A percentile compares a stretch with the other conserved stretches of the same genome.
These are phyloP conservation scores for Stagonosporopsis chrysanthemi DNA, from an alignment of 2,329 filamentous ascomycete genomes.

Conservation along the genomic window DNA sequence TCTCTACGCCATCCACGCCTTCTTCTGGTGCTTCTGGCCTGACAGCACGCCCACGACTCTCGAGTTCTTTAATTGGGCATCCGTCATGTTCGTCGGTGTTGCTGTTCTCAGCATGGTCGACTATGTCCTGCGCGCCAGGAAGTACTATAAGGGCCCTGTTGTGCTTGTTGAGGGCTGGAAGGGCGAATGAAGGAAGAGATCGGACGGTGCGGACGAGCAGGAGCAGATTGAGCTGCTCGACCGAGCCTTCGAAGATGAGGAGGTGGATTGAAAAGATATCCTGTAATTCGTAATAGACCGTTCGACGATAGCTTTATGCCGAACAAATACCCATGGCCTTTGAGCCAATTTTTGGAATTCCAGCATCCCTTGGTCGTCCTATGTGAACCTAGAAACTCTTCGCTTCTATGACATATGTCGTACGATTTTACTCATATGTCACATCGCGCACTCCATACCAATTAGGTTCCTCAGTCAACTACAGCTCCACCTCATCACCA, in stretches of 20 bases:
- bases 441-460: too few relatives aligned
- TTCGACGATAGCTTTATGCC: conserved; percentile 3
- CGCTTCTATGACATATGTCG: too few relatives aligned
- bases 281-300: conserved; percentile 12
- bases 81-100: conserved; percentile 47
- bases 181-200: conserved; percentile 26
- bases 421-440: too few relatives aligned
- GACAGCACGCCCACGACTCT: conserved; percentile 35
- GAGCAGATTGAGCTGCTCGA: conserved; percentile 9
- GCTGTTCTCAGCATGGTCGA: conserved; percentile 35
- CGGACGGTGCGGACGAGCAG: neutral
- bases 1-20: conserved; percentile 46
- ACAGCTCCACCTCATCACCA: too few relatives aligned
- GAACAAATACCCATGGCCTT: conserved; percentile 10
- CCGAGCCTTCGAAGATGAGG: neutral
- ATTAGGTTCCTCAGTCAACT: too few relatives aligned
- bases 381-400: too few relatives aligned
- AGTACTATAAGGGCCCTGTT: conserved; percentile 46
- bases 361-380: neutral
- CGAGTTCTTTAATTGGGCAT: conserved; percentile 47
- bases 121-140: conserved; percentile 41
- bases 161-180: conserved; percentile 37
- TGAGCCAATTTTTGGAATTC: conserved; percentile 1
- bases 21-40: conserved; percentile 55
- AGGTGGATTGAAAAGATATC: conserved; percentile 1